phyloP scores from a whole-genome alignment of 352 stramenopile species.

The Globisporangium mamillatum region DNA sequence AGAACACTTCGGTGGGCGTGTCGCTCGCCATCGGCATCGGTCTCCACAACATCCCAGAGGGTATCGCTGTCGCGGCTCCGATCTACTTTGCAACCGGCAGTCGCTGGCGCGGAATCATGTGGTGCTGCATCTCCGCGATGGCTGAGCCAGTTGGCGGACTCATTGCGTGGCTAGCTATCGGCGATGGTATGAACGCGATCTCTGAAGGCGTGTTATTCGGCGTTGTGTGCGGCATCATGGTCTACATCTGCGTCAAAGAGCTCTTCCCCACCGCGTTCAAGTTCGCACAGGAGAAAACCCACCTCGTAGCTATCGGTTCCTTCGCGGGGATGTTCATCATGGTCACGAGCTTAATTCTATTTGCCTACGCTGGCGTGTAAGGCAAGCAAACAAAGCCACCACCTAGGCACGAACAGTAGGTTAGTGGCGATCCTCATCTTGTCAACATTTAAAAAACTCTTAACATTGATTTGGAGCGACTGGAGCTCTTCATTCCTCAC shows the following conservation, averaged over 20 bases:
- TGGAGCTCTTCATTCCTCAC: neutral
- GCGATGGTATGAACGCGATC: constrained; percentile 55
- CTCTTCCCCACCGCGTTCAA: constrained; percentile 91
- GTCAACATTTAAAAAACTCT: neutral
- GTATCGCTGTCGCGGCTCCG: constrained; percentile 92
- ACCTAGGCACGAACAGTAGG: neutral
- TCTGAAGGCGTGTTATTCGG: constrained; percentile 91
- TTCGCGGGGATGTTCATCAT: constrained; percentile 89
- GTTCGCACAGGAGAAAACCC: constrained; percentile 83
- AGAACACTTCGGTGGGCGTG: constrained; percentile 88
- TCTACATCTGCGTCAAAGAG: constrained; percentile 90
- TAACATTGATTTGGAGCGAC: neutral
- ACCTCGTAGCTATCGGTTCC: constrained; percentile 80
- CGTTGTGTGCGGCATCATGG: constrained; percentile 92
- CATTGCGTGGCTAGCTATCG: constrained; percentile 85
- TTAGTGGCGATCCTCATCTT: neutral
- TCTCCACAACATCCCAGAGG: constrained; percentile 97
- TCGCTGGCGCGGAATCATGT: constrained; percentile 93
- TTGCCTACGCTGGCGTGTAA: constrained; percentile 71
- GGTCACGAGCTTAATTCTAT: constrained; percentile 84
- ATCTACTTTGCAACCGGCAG: constrained; percentile 97
- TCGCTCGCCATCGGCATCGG: constrained; percentile 93
- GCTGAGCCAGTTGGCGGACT: constrained; percentile 89
- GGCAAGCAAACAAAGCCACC: neutral
- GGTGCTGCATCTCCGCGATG: constrained; percentile 83